Evolutionary conservation across 2,329 filamentous ascomycete genomes (phyloP).

Genomic region (Sclerotinia trifoliorum): DNA sequence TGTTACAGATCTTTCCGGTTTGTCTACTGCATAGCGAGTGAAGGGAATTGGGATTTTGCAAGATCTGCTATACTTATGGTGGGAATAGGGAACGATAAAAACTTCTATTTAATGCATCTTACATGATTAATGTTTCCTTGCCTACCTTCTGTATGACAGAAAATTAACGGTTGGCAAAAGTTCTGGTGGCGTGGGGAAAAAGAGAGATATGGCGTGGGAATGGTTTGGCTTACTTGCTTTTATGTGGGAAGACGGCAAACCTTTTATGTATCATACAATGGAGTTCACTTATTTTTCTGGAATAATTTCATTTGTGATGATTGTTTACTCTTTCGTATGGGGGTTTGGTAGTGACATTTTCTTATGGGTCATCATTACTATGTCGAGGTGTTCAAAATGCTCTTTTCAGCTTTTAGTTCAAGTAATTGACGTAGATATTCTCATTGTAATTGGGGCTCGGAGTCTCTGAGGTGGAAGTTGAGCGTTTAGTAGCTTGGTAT

Average conservation of each 20-base stretch:
- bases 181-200: slow-evolving; percentile 29
- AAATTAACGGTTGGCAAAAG: slow-evolving; percentile 28
- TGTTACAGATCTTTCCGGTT: slow-evolving; percentile 36
- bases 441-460: not conserved
- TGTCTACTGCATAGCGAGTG: slow-evolving; percentile 42
- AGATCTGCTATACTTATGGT: slow-evolving; percentile 35
- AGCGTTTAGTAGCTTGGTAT: not conserved
- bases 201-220: slow-evolving; percentile 38
- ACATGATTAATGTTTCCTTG: slow-evolving; percentile 39
- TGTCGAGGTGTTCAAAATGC: not conserved
- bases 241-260: slow-evolving; percentile 25
- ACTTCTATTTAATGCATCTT: slow-evolving; percentile 38
- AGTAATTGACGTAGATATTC: not conserved
- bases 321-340: not conserved
- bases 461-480: not conserved
- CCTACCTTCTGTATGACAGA: slow-evolving; percentile 31
- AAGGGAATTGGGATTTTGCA: slow-evolving; percentile 37
- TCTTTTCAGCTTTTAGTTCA: not conserved
- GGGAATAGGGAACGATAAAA: slow-evolving; percentile 30
- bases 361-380: not conserved
- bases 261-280: slow-evolving; percentile 40
- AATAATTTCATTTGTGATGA: not conserved
- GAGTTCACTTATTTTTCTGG: slow-evolving; percentile 31
- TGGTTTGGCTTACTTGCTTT: slow-evolving; percentile 36
- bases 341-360: not conserved